Percentiles rank a stretch among this genome's conserved stretches.
phyloP scores from a whole-genome alignment of 2,329 filamentous ascomycete species.

The Paecilomyces variotii region DNA sequence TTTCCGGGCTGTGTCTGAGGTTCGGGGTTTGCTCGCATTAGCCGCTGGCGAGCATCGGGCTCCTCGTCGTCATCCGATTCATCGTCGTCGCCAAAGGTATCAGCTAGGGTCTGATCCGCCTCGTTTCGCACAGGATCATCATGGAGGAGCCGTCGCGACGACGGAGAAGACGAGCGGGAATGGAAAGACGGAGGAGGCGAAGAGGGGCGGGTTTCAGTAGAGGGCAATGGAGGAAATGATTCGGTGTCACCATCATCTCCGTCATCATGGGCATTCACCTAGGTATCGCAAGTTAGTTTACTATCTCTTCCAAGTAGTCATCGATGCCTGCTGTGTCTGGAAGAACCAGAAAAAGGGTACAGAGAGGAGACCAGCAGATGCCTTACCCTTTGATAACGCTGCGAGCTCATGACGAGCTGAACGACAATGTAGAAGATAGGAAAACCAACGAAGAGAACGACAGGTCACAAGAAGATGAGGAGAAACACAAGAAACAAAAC shows the following conservation, averaged over 20 bases:
- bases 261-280: constrained; percentile 40
- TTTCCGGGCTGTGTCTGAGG: constrained; percentile 11
- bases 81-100: constrained; percentile 81
- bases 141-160: constrained; percentile 45
- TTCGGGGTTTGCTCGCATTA: constrained; percentile 61
- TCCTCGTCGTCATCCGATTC: constrained; percentile 63
- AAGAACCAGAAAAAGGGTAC: neutral
- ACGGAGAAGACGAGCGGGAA: constrained; percentile 67
- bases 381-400: constrained; percentile 42
- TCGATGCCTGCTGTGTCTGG: neutral
- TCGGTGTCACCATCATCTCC: constrained; percentile 26
- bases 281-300: neutral
- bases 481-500: constrained; percentile 3
- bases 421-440: constrained; percentile 11
- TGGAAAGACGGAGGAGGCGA: constrained; percentile 69
- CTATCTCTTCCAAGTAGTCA: neutral
- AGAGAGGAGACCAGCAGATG: constrained; percentile 10
- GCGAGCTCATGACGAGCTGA: constrained; percentile 42
- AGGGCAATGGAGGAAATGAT: constrained; percentile 23
- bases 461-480: neutral
- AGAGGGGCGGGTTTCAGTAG: constrained; percentile 22
- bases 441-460: constrained; percentile 4
- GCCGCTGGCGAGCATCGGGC: constrained; percentile 71
- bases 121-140: constrained; percentile 44
- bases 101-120: constrained; percentile 75